Evolutionary conservation across 2,329 filamentous ascomycete species (phyloP).

Genomic region (Hymenoscyphus occultus): DNA sequence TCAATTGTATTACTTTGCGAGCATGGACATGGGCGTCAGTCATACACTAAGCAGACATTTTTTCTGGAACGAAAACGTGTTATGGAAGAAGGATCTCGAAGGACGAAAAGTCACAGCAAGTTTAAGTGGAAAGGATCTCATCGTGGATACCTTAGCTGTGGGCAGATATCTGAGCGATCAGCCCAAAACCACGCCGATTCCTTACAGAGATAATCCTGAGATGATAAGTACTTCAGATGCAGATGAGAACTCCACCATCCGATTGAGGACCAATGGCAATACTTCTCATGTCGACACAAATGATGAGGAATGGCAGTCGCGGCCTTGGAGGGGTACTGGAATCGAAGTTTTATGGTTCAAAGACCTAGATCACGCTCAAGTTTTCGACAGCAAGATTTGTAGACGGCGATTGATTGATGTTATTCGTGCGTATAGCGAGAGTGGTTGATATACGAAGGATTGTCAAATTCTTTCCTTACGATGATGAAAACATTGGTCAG

Average conservation of each 20-base stretch:
- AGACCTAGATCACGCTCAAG: constrained; percentile 55
- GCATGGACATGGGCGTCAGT: constrained; percentile 55
- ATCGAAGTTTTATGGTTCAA: constrained; percentile 54
- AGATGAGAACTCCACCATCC: background rate
- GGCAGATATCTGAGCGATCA: constrained; percentile 46
- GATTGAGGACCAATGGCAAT: constrained; percentile 26
- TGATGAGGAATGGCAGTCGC: constrained; percentile 34
- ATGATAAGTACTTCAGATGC: constrained; percentile 25
- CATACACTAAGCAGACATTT: constrained; percentile 57
- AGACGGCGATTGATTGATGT: constrained; percentile 37
- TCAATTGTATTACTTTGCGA: constrained; percentile 58
- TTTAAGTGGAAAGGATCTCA: constrained; percentile 50
- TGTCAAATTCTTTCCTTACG: too few species aligned
- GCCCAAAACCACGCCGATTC: constrained; percentile 12
- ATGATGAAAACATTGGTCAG: too few species aligned
- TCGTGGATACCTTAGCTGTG: constrained; percentile 52
- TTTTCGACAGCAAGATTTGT: constrained; percentile 42
- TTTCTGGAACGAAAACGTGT: constrained; percentile 59
- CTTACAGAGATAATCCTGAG: constrained; percentile 17
- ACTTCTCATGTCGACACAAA: constrained; percentile 14
- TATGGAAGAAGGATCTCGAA: constrained; percentile 57
- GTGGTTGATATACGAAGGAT: background rate
- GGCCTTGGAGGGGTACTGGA: constrained; percentile 32
- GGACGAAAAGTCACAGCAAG: constrained; percentile 45
- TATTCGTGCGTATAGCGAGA: constrained; percentile 32